Evolutionary conservation across 768 basidiomycete species (phyloP).

Genomic region (Boletus patriciae): DNA sequence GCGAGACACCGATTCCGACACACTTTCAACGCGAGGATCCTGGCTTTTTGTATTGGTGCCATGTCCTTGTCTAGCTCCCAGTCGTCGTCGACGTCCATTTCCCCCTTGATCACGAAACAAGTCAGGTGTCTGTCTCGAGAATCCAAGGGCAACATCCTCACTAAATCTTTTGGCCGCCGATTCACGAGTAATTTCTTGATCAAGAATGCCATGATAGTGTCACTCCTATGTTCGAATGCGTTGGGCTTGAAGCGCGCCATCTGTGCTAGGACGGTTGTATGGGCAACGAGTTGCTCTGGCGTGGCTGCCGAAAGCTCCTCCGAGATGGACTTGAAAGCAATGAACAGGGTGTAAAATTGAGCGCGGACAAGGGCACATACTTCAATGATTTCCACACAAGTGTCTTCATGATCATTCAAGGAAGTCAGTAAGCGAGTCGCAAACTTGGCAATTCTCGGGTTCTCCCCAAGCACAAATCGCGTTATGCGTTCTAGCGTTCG

Average conservation of each 20-base stretch:
- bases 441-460: slow-evolving; percentile 77
- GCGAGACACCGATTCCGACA: slow-evolving; percentile 78
- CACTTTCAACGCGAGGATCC: slow-evolving; percentile 76
- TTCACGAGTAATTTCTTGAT: slow-evolving; percentile 69
- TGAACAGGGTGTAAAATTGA: neutral
- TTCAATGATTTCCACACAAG: slow-evolving; percentile 59
- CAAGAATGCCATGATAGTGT: slow-evolving; percentile 68
- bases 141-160: slow-evolving; percentile 32
- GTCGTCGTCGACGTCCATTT: slow-evolving; percentile 62
- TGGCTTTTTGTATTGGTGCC: slow-evolving; percentile 58
- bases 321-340: slow-evolving; percentile 52
- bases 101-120: slow-evolving; percentile 41
- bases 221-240: slow-evolving; percentile 78
- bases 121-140: neutral
- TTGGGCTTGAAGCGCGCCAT: slow-evolving; percentile 66
- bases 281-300: slow-evolving; percentile 58
- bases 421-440: slow-evolving; percentile 73
- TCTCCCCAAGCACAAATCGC: slow-evolving; percentile 57
- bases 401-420: slow-evolving; percentile 50
- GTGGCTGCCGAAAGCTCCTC: slow-evolving; percentile 46
- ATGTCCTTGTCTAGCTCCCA: slow-evolving; percentile 76
- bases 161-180: slow-evolving; percentile 45
- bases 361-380: slow-evolving; percentile 41
- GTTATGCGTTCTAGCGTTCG: slow-evolving; percentile 64
- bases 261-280: slow-evolving; percentile 72